phyloP scores from a whole-genome alignment of 805 yeast genomes.

The Jamesozyma hellenica region DNA sequence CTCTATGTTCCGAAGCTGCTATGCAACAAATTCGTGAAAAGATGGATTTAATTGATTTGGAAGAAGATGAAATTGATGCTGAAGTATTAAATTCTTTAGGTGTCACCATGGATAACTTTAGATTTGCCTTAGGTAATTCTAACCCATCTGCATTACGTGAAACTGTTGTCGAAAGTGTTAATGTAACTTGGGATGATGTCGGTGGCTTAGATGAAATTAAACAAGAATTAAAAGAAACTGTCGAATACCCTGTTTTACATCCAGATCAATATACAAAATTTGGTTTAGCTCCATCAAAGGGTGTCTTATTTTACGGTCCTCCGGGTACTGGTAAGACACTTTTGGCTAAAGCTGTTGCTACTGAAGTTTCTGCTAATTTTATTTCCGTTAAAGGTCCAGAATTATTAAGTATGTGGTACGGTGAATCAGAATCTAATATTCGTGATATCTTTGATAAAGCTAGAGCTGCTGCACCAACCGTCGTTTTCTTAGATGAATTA shows the following conservation, averaged over 20 bases:
- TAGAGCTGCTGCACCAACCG: conserved; percentile 99
- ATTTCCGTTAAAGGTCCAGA: conserved; percentile 55
- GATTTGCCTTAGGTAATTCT: conserved; percentile 94
- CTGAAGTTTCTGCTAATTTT: conserved; percentile 96
- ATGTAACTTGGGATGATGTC: conserved; percentile 98
- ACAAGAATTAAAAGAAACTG: conserved; percentile 96
- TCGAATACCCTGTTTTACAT: conserved; percentile 96
- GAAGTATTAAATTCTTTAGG: conserved; percentile 93
- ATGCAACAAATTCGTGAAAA: conserved; percentile 99
- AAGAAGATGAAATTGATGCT: conserved; percentile 73
- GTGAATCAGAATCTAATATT: conserved; percentile 95
- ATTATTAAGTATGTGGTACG: conserved; percentile 94
- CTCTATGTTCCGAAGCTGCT: conserved; percentile 99
- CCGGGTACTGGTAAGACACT: conserved; percentile 99
- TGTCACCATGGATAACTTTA: conserved; percentile 97
- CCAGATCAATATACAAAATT: conserved; percentile 98
- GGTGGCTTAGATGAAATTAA: conserved; percentile 97
- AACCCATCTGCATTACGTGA: conserved; percentile 99
- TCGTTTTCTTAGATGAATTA: conserved; percentile 94
- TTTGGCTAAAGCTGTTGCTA: conserved; percentile 97
- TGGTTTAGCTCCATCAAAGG: conserved; percentile 95
- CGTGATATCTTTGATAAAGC: conserved; percentile 98
- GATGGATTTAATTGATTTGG: conserved; percentile 73
- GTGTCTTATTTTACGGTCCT: conserved; percentile 97
- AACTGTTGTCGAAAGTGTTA: conserved; percentile 96